phyloP scores from a whole-genome alignment of 2,329 filamentous ascomycete genomes.

The Colletotrichum destructivum region DNA sequence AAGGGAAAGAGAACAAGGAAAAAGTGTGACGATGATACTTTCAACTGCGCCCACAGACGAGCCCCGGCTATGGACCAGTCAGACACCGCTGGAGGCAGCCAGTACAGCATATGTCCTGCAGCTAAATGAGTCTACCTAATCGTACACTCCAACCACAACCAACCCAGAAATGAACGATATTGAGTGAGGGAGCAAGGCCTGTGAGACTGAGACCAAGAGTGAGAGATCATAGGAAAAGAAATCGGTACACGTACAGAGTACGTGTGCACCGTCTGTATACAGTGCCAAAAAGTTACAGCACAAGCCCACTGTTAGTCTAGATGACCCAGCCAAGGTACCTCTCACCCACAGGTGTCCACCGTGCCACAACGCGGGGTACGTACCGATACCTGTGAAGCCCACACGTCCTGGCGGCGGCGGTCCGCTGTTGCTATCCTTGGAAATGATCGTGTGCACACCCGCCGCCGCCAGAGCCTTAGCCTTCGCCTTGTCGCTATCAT shows the following conservation, averaged over 20 bases:
- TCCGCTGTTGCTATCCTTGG: slow-evolving; percentile 40
- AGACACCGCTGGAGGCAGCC: slow-evolving; percentile 33
- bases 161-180: slow-evolving; percentile 1
- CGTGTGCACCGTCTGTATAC: too few species aligned
- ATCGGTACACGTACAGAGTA: background rate
- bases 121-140: slow-evolving; percentile 5
- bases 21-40: slow-evolving; percentile 35
- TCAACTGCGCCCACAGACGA: slow-evolving; percentile 14
- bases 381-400: slow-evolving; percentile 19
- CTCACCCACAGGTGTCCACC: slow-evolving; percentile 12
- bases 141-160: background rate
- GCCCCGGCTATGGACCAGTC: slow-evolving; percentile 22
- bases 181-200: background rate
- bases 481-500: slow-evolving; percentile 4
- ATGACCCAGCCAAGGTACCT: background rate
- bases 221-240: background rate
- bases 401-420: slow-evolving; percentile 14
- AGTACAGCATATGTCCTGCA: slow-evolving; percentile 16
- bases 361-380: slow-evolving; percentile 35
- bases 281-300: background rate
- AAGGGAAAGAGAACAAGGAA: background rate
- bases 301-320: background rate
- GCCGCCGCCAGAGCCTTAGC: slow-evolving; percentile 13
- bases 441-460: slow-evolving; percentile 29
- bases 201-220: background rate